Base-by-base conservation (phyloP, 495 filamentous ascomycete genomes). In the Talaromyces wortmannii region DNA sequence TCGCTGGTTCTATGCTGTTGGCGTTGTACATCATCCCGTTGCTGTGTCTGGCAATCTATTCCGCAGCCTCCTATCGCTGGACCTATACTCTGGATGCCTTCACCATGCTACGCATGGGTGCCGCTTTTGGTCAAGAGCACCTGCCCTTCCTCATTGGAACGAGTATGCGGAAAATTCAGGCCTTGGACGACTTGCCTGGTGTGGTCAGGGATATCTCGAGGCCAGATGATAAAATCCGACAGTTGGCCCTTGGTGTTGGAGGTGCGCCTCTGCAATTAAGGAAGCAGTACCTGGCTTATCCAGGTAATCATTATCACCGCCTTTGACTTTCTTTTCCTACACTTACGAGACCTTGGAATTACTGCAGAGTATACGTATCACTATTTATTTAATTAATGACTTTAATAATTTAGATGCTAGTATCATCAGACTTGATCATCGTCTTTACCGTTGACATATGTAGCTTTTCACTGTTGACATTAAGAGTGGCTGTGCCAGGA, bases 41-140 rank as follows among this genome's bases (percentile, higher is more conserved):
- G 12, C 43, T 61, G 16, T 48, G 52, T 5, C 55, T 70, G 29
- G 53, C 64, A 2, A 16, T 65, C 13, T 70, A 68, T 43, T 55
- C 62, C 7, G 43, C 33, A 12, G 13, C 23, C 15, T 23, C 45
- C 15, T 54, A 50, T 31, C 48, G 57, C 3, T 68, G 67, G 66
- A 70, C 66, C 2, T 8, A 43, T 5, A 56, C 53, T 7, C 57
- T 70, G 0, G 63, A 70, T 45, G 50, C 64, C 4, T 68, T 64
- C n/a, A 61, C 59, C 3, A 70, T 68, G 66, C 51, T 68, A 52
- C 57, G 62, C 10, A 43, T 64, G 31, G 63, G 63, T 6, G 66
- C 66, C 23, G 59, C 59, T 7, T 31, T 51, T 4, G 61, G 59
- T 0, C 42, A 60, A 13, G 32, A 57, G 5, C n/a, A 57, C 23